Evolutionary conservation across 768 basidiomycete genomes (phyloP), one percentile per base, ranked within the genome.

Genomic region (Pleurotus eryngii): DNA sequence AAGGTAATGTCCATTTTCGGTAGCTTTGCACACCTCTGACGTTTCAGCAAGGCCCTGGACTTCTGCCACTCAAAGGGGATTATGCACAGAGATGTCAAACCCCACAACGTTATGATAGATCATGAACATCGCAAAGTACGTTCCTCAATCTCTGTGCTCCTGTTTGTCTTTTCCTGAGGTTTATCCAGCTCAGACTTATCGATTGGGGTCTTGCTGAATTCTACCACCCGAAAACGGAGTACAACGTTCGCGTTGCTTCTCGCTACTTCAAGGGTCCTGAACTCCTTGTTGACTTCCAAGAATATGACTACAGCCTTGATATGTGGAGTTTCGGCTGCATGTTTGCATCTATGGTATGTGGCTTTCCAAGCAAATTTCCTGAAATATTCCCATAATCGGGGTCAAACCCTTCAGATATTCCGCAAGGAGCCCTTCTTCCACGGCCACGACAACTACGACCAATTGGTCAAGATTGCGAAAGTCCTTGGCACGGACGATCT

Each of bases 261-360:
- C 83, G 96, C 64, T 98, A 98, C 78, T 98, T 97, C 81, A 98
- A 98, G 70, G 96, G 95, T 1, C 96, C 95, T 4, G 96, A 98
- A 72, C 77, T 98, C 57, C 78, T 98, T 57, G 95, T 98, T 59
- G 95, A 98, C 72, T 98, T 97, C 77, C 96, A 97, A 71, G 94
- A 97, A 70, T 98, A 98, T 63, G 96, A 98, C 71, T 97, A 97
- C 70, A 92, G 90, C 72, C 74, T 98, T 64, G 95, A 98, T 71
- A 93, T 98, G 92, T 98, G 96, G 96, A 95, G 92, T 75, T 87
- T 91, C 67, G 96, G 96, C 15, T 98, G 96, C 70, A 98, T 96
- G 94, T 97, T 96, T 72, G 96, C 96, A 7, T 94, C 92, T 15
- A 98, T 98, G 96, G 95, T 96, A 68, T 63, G 81, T 59, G 46